Percentiles rank a stretch among this genome's conserved stretches.
Evolutionary conservation across 1,284 basidiomycete genomes (phyloP).

Genomic region (Ceraceosorus guamensis): DNA sequence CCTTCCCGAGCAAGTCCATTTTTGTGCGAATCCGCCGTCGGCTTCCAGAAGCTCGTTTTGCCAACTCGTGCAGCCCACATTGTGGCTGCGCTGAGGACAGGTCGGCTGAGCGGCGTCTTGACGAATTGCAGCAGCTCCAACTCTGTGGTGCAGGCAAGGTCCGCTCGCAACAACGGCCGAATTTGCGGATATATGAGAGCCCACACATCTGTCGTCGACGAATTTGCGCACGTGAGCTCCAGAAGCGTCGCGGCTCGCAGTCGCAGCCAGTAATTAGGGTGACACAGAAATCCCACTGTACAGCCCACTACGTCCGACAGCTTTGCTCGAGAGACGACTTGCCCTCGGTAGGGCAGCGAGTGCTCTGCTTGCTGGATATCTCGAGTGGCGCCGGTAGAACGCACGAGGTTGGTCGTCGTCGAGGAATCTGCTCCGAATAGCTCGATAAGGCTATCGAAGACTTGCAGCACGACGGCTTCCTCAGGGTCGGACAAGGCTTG

Average conservation of each 20-base stretch:
- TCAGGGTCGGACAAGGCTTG: slow-evolving; percentile 80
- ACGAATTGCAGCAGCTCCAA: slow-evolving; percentile 65
- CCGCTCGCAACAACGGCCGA: slow-evolving; percentile 74
- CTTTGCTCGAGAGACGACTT: slow-evolving; percentile 59
- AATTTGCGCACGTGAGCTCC: slow-evolving; percentile 69
- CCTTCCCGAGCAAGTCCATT: slow-evolving; percentile 31
- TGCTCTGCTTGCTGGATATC: background rate
- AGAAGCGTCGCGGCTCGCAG: slow-evolving; percentile 85
- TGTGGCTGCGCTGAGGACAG: slow-evolving; percentile 73
- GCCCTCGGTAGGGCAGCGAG: background rate
- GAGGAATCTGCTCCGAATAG: slow-evolving; percentile 48
- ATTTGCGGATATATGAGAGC: slow-evolving; percentile 88
- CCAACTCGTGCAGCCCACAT: slow-evolving; percentile 68
- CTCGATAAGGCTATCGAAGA: slow-evolving; percentile 73
- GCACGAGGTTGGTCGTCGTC: no score
- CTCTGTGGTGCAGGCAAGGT: slow-evolving; percentile 71
- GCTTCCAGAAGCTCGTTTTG: slow-evolving; percentile 35
- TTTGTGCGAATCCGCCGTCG: slow-evolving; percentile 13
- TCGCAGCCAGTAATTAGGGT: slow-evolving; percentile 96
- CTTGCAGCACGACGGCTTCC: slow-evolving; percentile 82
- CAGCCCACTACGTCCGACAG: slow-evolving; percentile 88
- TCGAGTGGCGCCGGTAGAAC: slow-evolving; percentile 48
- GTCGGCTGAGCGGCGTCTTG: slow-evolving; percentile 64
- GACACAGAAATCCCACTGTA: slow-evolving; percentile 79
- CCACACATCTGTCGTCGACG: slow-evolving; percentile 68